phyloP scores from a whole-genome alignment of 2,329 filamentous ascomycete species.

The Didymella exigua region DNA sequence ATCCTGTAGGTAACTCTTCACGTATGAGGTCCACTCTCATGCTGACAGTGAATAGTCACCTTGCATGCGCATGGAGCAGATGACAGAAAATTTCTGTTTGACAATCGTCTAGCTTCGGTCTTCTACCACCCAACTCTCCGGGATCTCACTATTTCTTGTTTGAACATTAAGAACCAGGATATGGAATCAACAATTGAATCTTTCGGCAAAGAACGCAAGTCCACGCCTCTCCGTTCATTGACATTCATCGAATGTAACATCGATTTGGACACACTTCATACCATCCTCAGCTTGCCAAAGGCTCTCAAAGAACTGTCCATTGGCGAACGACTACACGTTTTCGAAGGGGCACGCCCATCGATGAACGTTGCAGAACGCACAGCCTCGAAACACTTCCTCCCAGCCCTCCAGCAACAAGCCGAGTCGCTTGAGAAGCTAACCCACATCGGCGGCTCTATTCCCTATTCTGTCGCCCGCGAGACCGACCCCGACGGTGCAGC shows the following conservation, averaged over 20 bases:
- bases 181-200: constrained; percentile 15
- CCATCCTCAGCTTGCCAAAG: constrained; percentile 40
- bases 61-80: constrained; percentile 41
- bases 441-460: constrained; percentile 34
- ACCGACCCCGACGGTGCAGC: constrained; percentile 23
- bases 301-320: constrained; percentile 41
- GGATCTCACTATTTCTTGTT: constrained; percentile 41
- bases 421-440: constrained; percentile 37
- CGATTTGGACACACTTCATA: constrained; percentile 32
- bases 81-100: constrained; percentile 36
- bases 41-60: constrained; percentile 33
- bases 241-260: constrained; percentile 48
- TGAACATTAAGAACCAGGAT: constrained; percentile 33
- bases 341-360: constrained; percentile 31
- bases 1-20: constrained; percentile 30
- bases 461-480: constrained; percentile 14
- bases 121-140: constrained; percentile 44
- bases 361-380: constrained; percentile 26
- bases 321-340: constrained; percentile 40
- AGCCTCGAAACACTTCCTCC: constrained; percentile 33
- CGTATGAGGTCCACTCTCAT: neutral
- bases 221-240: constrained; percentile 39
- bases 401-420: constrained; percentile 38
- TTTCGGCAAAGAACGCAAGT: constrained; percentile 23
- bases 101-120: constrained; percentile 31